Base-by-base conservation (phyloP, 306 rosid genomes). In the Mimosa bimucronata region DNA sequence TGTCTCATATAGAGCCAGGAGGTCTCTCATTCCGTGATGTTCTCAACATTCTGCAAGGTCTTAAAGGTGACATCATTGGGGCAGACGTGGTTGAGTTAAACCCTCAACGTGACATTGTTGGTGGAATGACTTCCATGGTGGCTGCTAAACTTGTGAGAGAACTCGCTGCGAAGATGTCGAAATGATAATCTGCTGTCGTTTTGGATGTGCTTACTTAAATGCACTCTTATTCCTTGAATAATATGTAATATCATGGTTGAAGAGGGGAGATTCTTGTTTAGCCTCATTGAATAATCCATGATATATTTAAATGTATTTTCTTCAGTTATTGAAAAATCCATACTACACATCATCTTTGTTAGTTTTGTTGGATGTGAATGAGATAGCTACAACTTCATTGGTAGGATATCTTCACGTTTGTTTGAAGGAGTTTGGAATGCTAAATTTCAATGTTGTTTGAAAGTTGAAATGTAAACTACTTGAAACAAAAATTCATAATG, bases 41-140 rank as follows among this genome's bases (percentile, higher is more conserved):
- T 52, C 92, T 95, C 74, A 95, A 95, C 89, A 95, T 95, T 72
- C 84, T 95, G 69, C 99, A 95, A 74, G 90, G 88, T 83, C 99
- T 95, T 77, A 85, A 93, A 82, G 99, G 98, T 0, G 87, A 93
- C 41, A 84, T 93, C 23, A 97, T 95, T 68, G 98, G 86, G 1
- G 99, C 88, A 9, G 99, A 95, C 18, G 97, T 95, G 14, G 99
- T 91, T 1, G 99, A 95, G 57, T 88, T 93, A 67, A 95, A 95
- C 81, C 99, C 99, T 1, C 99, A 93, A 73, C 97, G 99, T 0
- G 99, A 95, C 55, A 95, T 97, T 1, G 97, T 90, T 6, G 98
- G 89, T 37, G 99, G 98, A 79, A 93, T 95, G 99, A 95, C 99
- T 30, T 98, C 97, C 50, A 95, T 95, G 99, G 99, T 95, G 74